phyloP scores from a whole-genome alignment of 495 filamentous ascomycete genomes.

The Margaritispora aquatica region DNA sequence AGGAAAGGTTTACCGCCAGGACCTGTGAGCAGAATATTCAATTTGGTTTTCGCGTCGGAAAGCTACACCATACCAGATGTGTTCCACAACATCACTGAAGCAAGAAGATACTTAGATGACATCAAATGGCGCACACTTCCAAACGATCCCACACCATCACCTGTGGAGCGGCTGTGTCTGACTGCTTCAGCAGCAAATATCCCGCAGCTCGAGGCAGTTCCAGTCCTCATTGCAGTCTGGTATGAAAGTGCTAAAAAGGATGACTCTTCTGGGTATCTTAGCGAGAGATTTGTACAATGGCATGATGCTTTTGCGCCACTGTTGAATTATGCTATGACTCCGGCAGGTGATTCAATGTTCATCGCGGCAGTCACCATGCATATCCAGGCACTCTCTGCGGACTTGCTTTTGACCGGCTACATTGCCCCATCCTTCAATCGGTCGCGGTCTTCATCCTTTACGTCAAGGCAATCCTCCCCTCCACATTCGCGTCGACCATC shows the following conservation, averaged over 20 bases:
- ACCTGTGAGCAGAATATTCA: constrained; percentile 10
- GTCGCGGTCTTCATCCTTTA: constrained; percentile 10
- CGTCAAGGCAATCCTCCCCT: not conserved
- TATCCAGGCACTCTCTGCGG: constrained; percentile 12
- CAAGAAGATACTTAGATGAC: constrained; percentile 18
- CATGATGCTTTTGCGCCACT: constrained; percentile 17
- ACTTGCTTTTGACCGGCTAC: constrained; percentile 8
- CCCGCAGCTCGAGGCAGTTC: not conserved
- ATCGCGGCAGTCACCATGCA: constrained; percentile 15
- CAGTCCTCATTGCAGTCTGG: constrained; percentile 4
- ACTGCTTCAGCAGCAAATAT: not conserved
- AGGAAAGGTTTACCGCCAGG: not conserved
- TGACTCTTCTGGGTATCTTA: not conserved
- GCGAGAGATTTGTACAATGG: constrained; percentile 11
- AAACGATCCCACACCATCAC: not conserved
- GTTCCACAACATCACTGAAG: constrained; percentile 15
- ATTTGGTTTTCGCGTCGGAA: constrained; percentile 4
- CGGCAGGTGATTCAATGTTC: constrained; percentile 7
- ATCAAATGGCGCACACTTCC: constrained; percentile 15
- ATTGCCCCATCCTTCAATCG: constrained; percentile 1
- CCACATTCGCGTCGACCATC: not conserved
- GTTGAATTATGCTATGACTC: constrained; percentile 10
- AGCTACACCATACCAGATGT: constrained; percentile 5
- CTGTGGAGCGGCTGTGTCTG: not conserved
- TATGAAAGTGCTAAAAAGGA: not conserved